These are phyloP conservation scores for Trichoderma citrinoviride DNA, from an alignment of 2,329 filamentous ascomycete species.

Conservation along the genomic window DNA sequence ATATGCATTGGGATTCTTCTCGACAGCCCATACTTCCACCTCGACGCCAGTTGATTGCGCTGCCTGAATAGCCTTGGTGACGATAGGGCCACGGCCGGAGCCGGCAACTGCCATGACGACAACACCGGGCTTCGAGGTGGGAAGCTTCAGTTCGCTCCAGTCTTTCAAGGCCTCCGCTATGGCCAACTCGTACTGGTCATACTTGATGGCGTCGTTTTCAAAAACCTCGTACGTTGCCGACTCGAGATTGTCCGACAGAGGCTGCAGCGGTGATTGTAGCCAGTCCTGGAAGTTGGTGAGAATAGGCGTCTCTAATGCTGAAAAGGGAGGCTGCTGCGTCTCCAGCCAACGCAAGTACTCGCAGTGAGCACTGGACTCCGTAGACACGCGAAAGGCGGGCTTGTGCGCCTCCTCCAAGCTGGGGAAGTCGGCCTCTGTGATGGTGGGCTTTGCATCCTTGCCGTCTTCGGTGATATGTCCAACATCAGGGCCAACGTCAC, in stretches of 20 bases:
- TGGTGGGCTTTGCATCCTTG: constrained; percentile 33
- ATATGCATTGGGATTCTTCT: constrained; percentile 98
- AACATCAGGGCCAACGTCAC: constrained; percentile 54
- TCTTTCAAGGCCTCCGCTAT: constrained; percentile 77
- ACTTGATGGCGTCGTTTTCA: constrained; percentile 97
- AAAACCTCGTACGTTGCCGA: constrained; percentile 98
- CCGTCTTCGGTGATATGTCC: constrained; percentile 31
- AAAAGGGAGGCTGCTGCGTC: constrained; percentile 67
- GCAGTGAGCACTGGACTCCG: constrained; percentile 51
- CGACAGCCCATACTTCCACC: constrained; percentile 86
- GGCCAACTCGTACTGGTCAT: constrained; percentile 89
- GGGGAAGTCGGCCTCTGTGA: constrained; percentile 59
- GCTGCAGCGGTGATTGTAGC: constrained; percentile 90
- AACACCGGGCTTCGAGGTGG: constrained; percentile 65
- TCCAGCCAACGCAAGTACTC: constrained; percentile 84
- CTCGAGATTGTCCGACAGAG: constrained; percentile 92
- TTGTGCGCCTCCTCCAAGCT: constrained; percentile 65
- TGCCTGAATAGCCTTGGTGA: constrained; percentile 80
- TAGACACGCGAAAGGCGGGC: constrained; percentile 29
- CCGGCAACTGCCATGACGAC: constrained; percentile 90
- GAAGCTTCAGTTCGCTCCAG: constrained; percentile 69
- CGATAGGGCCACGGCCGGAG: constrained; percentile 86
- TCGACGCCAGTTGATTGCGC: constrained; percentile 71
- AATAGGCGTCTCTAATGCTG: constrained; percentile 49
- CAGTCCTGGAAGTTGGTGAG: constrained; percentile 78